Evolutionary conservation across 805 yeast species (phyloP), one percentile per base, ranked within the genome.

Genomic region (Pichia insulana): DNA sequence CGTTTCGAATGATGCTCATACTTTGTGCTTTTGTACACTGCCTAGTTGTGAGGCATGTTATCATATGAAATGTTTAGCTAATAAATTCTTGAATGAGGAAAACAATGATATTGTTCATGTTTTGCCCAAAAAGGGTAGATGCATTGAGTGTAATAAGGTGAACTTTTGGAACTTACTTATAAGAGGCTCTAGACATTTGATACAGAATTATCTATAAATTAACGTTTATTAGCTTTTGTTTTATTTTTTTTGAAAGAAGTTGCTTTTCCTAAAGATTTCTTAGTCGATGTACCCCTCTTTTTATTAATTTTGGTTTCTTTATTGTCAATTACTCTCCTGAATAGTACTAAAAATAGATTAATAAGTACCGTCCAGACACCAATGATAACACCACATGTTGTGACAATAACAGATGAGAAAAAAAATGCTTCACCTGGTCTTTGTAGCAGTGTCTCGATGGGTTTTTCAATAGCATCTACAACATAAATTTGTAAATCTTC

Each of bases 371-470:
- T 70, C 55, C 69, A 57, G 1, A 64, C 7, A 3, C 74, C 75
- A 51, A 77, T 65, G 13, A 48, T 35, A 12, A 74, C 37, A 6
- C 76, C 63, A 38, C 73, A 60, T 2, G 61, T 42, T 13, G 67
- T 46, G 15, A 75, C 58, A 34, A 71, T 58, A 15, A 64, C 59
- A 13, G 68, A 62, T 22, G 74, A 63, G 52, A 73, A 76, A 27
- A 69, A 54, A 15, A 72, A 62, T 38, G 74, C 74, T 50, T 73
- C 76, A 34, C 68, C 58, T 2, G 83, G 83, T 47, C 73, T 66
- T 18, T 59, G 55, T 22, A 62, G 46, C 20, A 78, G 50, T 1
- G 76, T 67, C 12, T 50, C 52, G 15, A 68, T 44, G 20, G 85
- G 85, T 42, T 68, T 68, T 6, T 47, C 50, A 33, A 63, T 47